These are phyloP conservation scores for Fusarium subtropicale DNA, from an alignment of 2,329 filamentous ascomycete genomes.

Conservation along the genomic window DNA sequence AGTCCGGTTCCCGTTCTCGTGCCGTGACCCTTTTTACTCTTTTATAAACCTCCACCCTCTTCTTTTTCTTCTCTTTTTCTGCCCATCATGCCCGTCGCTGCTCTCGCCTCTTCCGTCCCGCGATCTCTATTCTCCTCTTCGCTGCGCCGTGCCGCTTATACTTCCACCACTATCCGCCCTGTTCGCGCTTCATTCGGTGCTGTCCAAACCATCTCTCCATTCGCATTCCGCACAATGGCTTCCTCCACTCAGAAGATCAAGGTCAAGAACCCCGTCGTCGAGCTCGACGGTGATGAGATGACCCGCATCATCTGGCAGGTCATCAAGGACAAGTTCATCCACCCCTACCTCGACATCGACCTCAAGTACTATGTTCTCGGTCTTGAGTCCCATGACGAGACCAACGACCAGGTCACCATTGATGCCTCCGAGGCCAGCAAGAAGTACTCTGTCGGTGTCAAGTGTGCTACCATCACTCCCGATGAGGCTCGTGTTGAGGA, in stretches of 20 bases:
- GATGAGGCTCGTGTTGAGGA: constrained; percentile 97
- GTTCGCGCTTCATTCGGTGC: constrained; percentile 61
- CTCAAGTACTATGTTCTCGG: constrained; percentile 98
- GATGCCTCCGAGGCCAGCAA: constrained; percentile 98
- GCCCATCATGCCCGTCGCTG: constrained; percentile 48
- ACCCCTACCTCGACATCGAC: constrained; percentile 95
- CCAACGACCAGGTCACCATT: constrained; percentile 93
- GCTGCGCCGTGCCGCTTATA: constrained; percentile 47
- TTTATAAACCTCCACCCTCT: constrained; percentile 43
- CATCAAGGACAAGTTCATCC: constrained; percentile 99
- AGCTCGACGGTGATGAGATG: constrained; percentile 96
- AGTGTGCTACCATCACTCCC: constrained; percentile 98
- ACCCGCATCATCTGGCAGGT: constrained; percentile 98
- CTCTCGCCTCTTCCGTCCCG: constrained; percentile 46
- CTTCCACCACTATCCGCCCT: constrained; percentile 48
- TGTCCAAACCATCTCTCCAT: constrained; percentile 64
- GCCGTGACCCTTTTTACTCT: constrained; percentile 36
- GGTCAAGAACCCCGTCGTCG: constrained; percentile 99
- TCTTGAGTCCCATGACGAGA: constrained; percentile 93
- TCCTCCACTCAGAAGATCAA: constrained; percentile 83
- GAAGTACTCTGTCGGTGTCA: constrained; percentile 98
- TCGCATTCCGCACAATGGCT: constrained; percentile 72
- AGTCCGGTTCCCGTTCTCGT: constrained; percentile 36
- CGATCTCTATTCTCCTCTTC: constrained; percentile 50
- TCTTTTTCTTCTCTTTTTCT: constrained; percentile 34